phyloP scores from a whole-genome alignment of 805 yeast genomes.

The Brettanomyces bruxellensis region DNA sequence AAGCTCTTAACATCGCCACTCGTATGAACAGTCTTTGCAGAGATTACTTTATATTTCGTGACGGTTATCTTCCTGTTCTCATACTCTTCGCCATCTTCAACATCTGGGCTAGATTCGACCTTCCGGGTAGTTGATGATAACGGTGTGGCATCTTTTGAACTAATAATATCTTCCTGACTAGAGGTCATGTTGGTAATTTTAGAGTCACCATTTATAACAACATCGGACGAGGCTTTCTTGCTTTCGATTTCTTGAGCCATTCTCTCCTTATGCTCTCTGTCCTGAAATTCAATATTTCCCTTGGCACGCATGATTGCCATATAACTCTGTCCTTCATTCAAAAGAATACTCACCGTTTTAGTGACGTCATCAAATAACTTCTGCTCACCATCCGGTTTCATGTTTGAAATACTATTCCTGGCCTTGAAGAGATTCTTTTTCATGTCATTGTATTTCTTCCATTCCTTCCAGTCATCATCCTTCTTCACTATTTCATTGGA shows the following conservation, averaged over 20 bases:
- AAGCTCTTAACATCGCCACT: too few species aligned
- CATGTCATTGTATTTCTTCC: slow-evolving; percentile 52
- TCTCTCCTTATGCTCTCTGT: slow-evolving; percentile 38
- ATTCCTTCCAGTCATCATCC: slow-evolving; percentile 39
- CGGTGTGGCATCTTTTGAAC: too few species aligned
- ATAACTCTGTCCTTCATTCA: slow-evolving; percentile 55
- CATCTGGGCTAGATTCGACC: too few species aligned
- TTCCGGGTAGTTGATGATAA: too few species aligned
- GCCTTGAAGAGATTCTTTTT: slow-evolving; percentile 46
- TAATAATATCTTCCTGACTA: too few species aligned
- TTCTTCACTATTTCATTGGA: slow-evolving; percentile 45
- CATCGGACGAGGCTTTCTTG: background rate
- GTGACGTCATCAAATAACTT: slow-evolving; percentile 29
- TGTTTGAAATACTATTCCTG: slow-evolving; percentile 42
- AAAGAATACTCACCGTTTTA: slow-evolving; percentile 38
- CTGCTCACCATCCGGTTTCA: slow-evolving; percentile 23
- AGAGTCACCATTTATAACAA: background rate
- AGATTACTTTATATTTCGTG: too few species aligned
- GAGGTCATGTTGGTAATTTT: slow-evolving; percentile 9
- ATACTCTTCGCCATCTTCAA: too few species aligned
- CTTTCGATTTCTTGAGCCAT: slow-evolving; percentile 6
- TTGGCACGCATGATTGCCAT: slow-evolving; percentile 47
- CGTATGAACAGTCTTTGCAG: too few species aligned
- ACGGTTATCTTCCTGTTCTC: too few species aligned
- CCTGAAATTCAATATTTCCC: slow-evolving; percentile 49